Percentiles rank a stretch among this genome's conserved stretches.
These are phyloP conservation scores for Cymbomonas tetramitiformis DNA, from an alignment of 139 green algal genomes.

Conservation along the genomic window DNA sequence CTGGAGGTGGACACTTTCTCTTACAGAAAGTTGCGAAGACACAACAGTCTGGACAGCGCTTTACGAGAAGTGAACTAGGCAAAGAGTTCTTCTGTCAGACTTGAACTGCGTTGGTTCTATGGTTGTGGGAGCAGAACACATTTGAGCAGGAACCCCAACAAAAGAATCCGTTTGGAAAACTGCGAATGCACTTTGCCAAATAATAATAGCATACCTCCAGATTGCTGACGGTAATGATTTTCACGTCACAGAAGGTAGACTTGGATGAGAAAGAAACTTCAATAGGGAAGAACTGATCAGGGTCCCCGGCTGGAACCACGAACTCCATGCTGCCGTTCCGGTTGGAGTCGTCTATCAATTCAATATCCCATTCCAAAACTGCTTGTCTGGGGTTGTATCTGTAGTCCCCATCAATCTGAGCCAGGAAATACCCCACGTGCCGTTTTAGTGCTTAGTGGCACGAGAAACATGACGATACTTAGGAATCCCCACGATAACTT, in stretches of 20 bases:
- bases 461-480: not conserved
- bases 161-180: too few species aligned
- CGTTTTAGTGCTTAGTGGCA: not conserved
- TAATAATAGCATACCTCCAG: too few species aligned
- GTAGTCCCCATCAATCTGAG: conserved; percentile 73
- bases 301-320: conserved; percentile 57
- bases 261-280: conserved; percentile 59
- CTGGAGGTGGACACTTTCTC: too few species aligned
- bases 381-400: conserved; percentile 52
- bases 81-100: too few species aligned
- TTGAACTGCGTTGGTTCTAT: too few species aligned
- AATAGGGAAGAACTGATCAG: conserved; percentile 82
- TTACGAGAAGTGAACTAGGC: too few species aligned
- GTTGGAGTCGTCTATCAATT: conserved; percentile 83
- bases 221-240: too few species aligned
- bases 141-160: too few species aligned
- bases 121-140: too few species aligned
- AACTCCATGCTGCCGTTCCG: conserved; percentile 80
- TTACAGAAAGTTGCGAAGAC: too few species aligned
- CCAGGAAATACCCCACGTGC: not conserved
- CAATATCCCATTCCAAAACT: conserved; percentile 68
- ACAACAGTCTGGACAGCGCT: too few species aligned
- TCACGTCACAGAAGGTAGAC: conserved; percentile 63
- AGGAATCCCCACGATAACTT: not conserved
- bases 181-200: too few species aligned